These are phyloP conservation scores for Malassezia sp. DNA, from an alignment of 1,284 basidiomycete species.

Conservation along the genomic window DNA sequence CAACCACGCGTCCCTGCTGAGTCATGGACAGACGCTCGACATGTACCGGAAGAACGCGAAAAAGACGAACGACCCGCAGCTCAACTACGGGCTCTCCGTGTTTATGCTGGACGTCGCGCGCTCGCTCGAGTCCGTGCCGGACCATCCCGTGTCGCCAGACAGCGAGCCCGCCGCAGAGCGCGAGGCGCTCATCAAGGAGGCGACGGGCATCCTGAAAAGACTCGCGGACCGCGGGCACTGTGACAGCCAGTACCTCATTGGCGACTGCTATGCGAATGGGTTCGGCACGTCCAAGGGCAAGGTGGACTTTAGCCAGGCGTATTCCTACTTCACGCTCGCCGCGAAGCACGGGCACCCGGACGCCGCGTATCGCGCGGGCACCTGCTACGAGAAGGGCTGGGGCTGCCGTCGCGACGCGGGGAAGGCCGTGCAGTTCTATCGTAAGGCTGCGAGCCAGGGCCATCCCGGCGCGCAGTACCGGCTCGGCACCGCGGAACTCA, in stretches of 20 bases:
- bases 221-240: constrained; percentile 87
- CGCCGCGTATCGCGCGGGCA: constrained; percentile 86
- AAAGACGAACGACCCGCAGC: constrained; percentile 93
- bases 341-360: constrained; percentile 98
- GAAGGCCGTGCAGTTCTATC: constrained; percentile 84
- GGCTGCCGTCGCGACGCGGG: constrained; percentile 81
- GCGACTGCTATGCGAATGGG: constrained; percentile 93
- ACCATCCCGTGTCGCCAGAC: constrained; percentile 5
- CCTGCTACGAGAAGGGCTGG: constrained; percentile 98
- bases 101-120: constrained; percentile 84
- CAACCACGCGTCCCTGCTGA: constrained; percentile 77
- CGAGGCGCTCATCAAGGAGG: constrained; percentile 73
- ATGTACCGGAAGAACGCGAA: constrained; percentile 94
- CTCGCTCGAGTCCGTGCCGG: constrained; percentile 31
- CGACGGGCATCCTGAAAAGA: constrained; percentile 69
- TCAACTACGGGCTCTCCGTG: constrained; percentile 94
- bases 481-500: constrained; percentile 86
- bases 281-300: constrained; percentile 70
- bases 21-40: constrained; percentile 87
- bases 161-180: constrained; percentile 29
- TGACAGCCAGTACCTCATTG: constrained; percentile 89
- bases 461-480: constrained; percentile 96
- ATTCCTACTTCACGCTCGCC: constrained; percentile 86
- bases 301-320: constrained; percentile 93
- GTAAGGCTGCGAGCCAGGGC: constrained; percentile 74